Base-by-base conservation (phyloP, 2,329 filamentous ascomycete species). In the Lecanosticta acicola region DNA sequence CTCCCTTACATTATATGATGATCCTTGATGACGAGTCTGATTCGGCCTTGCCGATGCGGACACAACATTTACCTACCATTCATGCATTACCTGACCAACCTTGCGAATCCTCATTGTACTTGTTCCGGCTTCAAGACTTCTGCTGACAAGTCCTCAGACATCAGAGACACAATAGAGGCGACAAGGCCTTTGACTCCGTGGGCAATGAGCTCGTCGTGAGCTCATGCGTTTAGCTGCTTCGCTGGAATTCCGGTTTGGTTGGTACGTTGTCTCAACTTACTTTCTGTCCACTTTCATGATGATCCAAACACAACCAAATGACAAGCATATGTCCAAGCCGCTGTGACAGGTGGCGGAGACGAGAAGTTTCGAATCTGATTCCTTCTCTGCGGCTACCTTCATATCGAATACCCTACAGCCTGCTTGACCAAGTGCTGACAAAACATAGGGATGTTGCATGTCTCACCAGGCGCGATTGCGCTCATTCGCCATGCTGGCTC, bases 281-380 rank as follows among this genome's bases (percentile, higher is more conserved):
- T 32, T 21, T 37, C 44, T 24, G 14, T 38, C 9, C 34, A 14
- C 14, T 46, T 47, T 38, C 38, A 45, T 57, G 62, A 65, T 64
- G 62, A 65, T 61, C 56, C 59, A 55, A 58, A 59, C n/a, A 55
- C 53, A 57, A 58, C 53, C 48, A 53, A 64, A 63, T 56, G 64
- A 66, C 63, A 66, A 66, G 64, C 64, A 66, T 66, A 66, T 66
- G 64, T 66, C 64, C 62, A 61, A 66, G 62, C 59, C 58, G 55
- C 59, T 59, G 58, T 63, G 57, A 62, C 57, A 59, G 61, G 63
- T 57, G 55, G 59, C 55, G 49, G 50, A 60, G 62, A 64, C 59
- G 62, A 66, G 46, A 63, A 55, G 54, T 58, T 59, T 50, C 45
- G 49, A 50, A 41, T 43, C 59, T 61, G 59, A 61, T 47, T 42